A percentile compares a stretch with the other conserved stretches of the same genome.
phyloP scores from a whole-genome alignment of 495 filamentous ascomycete species.

The Hypoxylon fragiforme region DNA sequence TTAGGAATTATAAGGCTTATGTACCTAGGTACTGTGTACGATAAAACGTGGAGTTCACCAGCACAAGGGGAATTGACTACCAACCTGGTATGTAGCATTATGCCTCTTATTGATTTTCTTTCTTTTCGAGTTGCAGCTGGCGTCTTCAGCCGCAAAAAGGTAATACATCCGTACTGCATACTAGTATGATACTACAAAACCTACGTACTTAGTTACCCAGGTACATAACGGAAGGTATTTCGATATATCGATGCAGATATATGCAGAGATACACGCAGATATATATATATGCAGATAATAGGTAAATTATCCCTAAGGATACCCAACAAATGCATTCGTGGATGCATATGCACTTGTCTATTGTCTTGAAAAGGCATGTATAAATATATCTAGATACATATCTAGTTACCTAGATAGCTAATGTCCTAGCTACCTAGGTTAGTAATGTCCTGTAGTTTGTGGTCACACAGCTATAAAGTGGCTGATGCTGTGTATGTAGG shows the following conservation, averaged over 20 bases:
- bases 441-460: not conserved
- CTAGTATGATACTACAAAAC: too few relatives aligned
- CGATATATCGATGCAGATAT: too few relatives aligned
- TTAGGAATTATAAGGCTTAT: constrained; percentile 32
- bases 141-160: constrained; percentile 12
- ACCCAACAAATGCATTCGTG: too few relatives aligned
- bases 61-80: not conserved
- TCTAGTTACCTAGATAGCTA: not conserved
- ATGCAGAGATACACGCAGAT: too few relatives aligned
- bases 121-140: not conserved
- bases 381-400: not conserved
- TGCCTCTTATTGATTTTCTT: constrained; percentile 1
- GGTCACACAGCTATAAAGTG: not conserved
- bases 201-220: too few relatives aligned
- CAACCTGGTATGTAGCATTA: not conserved
- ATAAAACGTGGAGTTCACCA: not conserved
- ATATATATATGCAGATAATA: not conserved
- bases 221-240: too few relatives aligned
- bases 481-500: not conserved
- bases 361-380: not conserved
- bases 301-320: not conserved
- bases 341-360: not conserved
- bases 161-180: too few relatives aligned
- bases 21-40: constrained; percentile 25
- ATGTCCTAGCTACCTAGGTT: not conserved